Evolutionary conservation across 805 yeast genomes (phyloP).

Genomic region (Tetrapisispora fleetii): DNA sequence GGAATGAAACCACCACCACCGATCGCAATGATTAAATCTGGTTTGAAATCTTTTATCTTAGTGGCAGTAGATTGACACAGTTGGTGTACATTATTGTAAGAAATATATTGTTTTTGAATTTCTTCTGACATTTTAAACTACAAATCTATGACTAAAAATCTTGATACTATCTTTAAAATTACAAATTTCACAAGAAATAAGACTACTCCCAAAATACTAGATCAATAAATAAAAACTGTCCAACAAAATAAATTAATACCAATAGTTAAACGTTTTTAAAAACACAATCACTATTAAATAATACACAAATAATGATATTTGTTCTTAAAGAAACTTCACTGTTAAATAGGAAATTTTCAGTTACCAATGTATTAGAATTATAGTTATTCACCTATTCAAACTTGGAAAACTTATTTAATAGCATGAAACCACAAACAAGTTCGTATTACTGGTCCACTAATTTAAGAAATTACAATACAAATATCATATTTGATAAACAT

Average conservation of each 20-base stretch:
- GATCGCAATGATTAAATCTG: slow-evolving; percentile 87
- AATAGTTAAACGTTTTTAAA: too few relatives aligned
- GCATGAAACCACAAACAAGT: neutral
- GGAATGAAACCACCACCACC: slow-evolving; percentile 99
- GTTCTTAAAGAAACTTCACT: neutral
- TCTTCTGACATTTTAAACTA: slow-evolving; percentile 15
- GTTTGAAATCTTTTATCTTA: slow-evolving; percentile 59
- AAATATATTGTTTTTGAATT: slow-evolving; percentile 52
- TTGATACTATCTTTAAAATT: neutral
- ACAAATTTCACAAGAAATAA: neutral
- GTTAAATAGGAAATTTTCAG: neutral
- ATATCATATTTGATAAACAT: too few relatives aligned
- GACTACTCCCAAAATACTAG: neutral
- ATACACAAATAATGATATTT: too few relatives aligned
- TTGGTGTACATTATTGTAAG: slow-evolving; percentile 75
- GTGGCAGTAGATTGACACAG: slow-evolving; percentile 55
- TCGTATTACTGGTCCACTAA: neutral
- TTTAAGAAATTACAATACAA: neutral
- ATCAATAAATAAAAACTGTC: neutral
- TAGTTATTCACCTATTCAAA: too few relatives aligned
- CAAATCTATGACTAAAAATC: neutral
- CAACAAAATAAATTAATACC: too few relatives aligned
- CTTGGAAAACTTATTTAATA: neutral
- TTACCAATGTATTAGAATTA: too few relatives aligned
- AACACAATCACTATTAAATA: too few relatives aligned